Conservation (phyloP, 257 asterid species). For the Pogostemon cablin region DNA sequence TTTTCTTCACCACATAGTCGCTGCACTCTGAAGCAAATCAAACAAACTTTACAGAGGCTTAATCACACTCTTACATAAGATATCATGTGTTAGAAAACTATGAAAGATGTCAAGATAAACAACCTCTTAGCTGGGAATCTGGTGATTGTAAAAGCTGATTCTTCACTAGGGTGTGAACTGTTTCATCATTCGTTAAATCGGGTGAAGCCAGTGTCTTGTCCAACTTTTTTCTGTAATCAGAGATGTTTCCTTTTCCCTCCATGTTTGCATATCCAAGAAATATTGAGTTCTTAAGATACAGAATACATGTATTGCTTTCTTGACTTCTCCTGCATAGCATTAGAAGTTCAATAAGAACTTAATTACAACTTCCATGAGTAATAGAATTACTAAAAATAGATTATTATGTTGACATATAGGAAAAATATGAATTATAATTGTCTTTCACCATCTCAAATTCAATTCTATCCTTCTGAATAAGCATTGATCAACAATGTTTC, state of each 20-base stretch:
- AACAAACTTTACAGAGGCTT: background rate
- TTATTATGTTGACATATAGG: background rate
- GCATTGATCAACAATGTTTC: slow-evolving; percentile 15
- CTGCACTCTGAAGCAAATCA: slow-evolving; percentile 48
- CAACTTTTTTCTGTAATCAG: slow-evolving; percentile 57
- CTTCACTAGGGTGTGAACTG: slow-evolving; percentile 55
- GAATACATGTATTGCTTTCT: slow-evolving; percentile 10
- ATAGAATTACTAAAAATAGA: slow-evolving; percentile 11
- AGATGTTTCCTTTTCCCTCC: slow-evolving; percentile 49
- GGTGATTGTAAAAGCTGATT: slow-evolving; percentile 58
- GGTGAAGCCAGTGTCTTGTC: slow-evolving; percentile 63
- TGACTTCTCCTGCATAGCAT: slow-evolving; percentile 20
- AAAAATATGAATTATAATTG: slow-evolving; percentile 1
- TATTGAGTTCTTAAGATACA: slow-evolving; percentile 21
- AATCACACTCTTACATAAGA: background rate
- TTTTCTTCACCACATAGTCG: slow-evolving; percentile 53
- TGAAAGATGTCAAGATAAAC: slow-evolving; percentile 5
- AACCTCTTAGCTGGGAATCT: slow-evolving; percentile 40
- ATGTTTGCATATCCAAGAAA: slow-evolving; percentile 48
- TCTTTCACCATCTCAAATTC: slow-evolving; percentile 15
- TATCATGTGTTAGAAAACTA: background rate
- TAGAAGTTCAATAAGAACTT: background rate
- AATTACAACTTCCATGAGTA: background rate
- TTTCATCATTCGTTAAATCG: slow-evolving; percentile 51
- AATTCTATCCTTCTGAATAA: slow-evolving; percentile 3